phyloP scores from a whole-genome alignment of 169 alveolate species.

The Neospora caninum region DNA sequence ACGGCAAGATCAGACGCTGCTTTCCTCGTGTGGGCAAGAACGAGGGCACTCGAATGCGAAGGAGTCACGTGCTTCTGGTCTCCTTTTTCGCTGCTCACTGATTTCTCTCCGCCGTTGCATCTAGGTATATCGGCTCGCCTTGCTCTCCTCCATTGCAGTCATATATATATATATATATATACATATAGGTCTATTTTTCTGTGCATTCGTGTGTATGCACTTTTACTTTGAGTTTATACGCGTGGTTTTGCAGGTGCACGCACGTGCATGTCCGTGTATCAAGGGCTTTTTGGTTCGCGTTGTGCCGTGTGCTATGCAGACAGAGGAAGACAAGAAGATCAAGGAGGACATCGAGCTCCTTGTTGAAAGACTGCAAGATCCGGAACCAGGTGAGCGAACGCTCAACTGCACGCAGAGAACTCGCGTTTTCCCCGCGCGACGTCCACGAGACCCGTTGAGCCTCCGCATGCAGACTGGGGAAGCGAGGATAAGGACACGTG shows the following conservation, averaged over 20 bases:
- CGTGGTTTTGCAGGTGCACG: neutral
- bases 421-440: constrained; percentile 1
- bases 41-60: too few relatives aligned
- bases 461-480: neutral
- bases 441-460: neutral
- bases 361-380: constrained; percentile 64
- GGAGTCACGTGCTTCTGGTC: too few relatives aligned
- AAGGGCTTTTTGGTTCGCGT: neutral
- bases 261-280: neutral
- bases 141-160: neutral
- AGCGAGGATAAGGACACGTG: neutral
- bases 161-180: neutral
- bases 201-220: neutral
- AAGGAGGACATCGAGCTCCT: constrained; percentile 65
- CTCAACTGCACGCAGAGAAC: neutral
- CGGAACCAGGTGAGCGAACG: constrained; percentile 56
- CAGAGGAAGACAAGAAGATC: constrained; percentile 67
- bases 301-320: neutral
- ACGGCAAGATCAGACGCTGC: too few relatives aligned
- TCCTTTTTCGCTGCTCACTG: too few relatives aligned
- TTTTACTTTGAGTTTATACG: neutral
- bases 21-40: too few relatives aligned
- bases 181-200: neutral
- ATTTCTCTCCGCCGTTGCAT: too few relatives aligned
- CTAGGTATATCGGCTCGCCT: neutral